These are phyloP conservation scores for Rosa chinensis DNA, from an alignment of 306 rosid genomes.

Conservation along the genomic window DNA sequence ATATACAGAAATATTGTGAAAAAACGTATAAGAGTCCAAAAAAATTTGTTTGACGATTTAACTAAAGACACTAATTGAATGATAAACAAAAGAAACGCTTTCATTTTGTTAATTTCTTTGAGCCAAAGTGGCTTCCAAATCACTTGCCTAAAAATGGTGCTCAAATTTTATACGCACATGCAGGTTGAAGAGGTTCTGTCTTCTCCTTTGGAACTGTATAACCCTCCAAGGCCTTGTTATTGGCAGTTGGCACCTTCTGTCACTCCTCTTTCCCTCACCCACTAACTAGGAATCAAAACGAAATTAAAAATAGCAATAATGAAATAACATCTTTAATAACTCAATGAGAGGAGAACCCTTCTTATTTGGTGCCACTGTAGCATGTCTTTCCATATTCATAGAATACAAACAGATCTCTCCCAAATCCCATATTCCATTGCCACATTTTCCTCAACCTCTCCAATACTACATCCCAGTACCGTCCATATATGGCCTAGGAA, in stretches of 20 bases:
- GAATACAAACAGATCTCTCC: conserved; percentile 16
- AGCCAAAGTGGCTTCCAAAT: conserved; percentile 15
- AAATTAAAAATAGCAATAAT: conserved; percentile 15
- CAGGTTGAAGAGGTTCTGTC: conserved; percentile 43
- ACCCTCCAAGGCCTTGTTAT: conserved; percentile 27
- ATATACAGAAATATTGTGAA: too few species aligned
- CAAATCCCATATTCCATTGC: conserved; percentile 21
- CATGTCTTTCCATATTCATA: conserved; percentile 29
- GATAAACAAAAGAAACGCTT: too few species aligned
- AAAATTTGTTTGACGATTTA: background rate
- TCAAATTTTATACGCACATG: conserved; percentile 18
- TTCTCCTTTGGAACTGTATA: conserved; percentile 27
- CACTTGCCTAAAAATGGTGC: conserved; percentile 37
- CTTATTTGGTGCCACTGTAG: conserved; percentile 28
- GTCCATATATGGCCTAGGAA: conserved; percentile 37
- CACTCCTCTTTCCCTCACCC: conserved; percentile 11
- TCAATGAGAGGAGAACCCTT: conserved; percentile 15
- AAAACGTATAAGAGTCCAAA: too few species aligned
- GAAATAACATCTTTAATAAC: conserved; percentile 27
- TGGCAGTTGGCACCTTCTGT: conserved; percentile 34
- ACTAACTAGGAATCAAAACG: conserved; percentile 25
- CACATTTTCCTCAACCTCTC: conserved; percentile 23
- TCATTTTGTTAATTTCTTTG: background rate
- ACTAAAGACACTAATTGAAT: too few species aligned
- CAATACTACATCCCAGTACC: conserved; percentile 20